Percentiles rank a stretch among this genome's conserved stretches.
These are phyloP conservation scores for Mortierella sp. DNA, from an alignment of 371 early-diverging fungal genomes.

Conservation along the genomic window DNA sequence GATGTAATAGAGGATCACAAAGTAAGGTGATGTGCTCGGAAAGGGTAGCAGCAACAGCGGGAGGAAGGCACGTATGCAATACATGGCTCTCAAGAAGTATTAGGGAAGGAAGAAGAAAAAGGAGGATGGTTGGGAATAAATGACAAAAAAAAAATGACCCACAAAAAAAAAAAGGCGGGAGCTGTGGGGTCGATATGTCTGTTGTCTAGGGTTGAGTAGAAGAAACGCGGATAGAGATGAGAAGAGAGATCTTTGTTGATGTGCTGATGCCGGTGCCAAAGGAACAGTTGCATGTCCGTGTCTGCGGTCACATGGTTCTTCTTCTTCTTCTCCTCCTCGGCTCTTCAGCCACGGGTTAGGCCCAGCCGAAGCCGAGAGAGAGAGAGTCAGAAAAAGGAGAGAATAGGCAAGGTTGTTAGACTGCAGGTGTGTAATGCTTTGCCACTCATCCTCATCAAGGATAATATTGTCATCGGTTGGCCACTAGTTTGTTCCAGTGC, in stretches of 20 bases:
- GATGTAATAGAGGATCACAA: slow-evolving; percentile 67
- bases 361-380: no score
- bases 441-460: no score
- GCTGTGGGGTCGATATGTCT: no score
- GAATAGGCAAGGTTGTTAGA: no score
- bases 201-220: no score
- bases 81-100: slow-evolving; percentile 56
- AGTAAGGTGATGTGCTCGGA: slow-evolving; percentile 74
- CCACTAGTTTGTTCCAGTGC: no score
- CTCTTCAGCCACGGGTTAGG: no score
- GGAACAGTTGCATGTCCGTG: neutral
- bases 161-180: no score
- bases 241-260: neutral
- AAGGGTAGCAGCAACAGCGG: slow-evolving; percentile 72
- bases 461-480: no score
- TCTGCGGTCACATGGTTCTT: no score
- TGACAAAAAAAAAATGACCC: slow-evolving; percentile 7
- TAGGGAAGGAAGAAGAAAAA: neutral
- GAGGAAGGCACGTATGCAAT: slow-evolving; percentile 72
- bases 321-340: no score
- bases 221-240: neutral
- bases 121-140: neutral
- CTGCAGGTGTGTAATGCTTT: no score
- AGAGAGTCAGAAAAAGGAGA: neutral
- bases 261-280: neutral